Base-by-base conservation (phyloP, 768 basidiomycete genomes). In the Trametes punicea region DNA sequence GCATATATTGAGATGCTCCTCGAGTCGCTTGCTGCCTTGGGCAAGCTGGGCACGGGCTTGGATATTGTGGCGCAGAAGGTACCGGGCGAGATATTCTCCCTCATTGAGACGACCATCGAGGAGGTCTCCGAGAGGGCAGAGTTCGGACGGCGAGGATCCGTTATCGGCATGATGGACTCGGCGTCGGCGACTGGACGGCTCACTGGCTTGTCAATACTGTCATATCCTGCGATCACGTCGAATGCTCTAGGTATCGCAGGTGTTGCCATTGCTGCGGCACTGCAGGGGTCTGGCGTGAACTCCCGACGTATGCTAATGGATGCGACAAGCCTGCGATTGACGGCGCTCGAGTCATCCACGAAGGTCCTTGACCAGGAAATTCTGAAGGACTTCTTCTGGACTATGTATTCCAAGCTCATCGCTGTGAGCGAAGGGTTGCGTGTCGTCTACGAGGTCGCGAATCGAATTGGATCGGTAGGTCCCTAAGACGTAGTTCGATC, bases 321-420 rank as follows among this genome's bases (percentile, higher is more conserved):
- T 21, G 75, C 84, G 0, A 81, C 84, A 16, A 71, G 71, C 21
- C 71, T 93, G 55, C 80, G 91, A 36, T 76, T 90, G 25, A 78
- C 85, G 16, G 87, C 87, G 1, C 69, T 93, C 60, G 92, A 93
- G 65, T 82, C 85, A 6, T 81, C 85, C 16, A 74, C 83, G 0
- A 88, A 85, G 59, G 80, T 83, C 29, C 75, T 78, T 16, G 90
- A 97, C 64, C 90, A 92, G 57, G 93, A 96, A 65, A 88, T 89
- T 13, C 70, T 99, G 51, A 80, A 77, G 57, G 97, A 98, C 69
- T 77, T 99, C 31, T 98, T 98, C 70, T 98, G 96, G 96, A 97
- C 96, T 2, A 67, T 96, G 15, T 99, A 93, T 69, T 97, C 93
- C 15, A 98, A 99, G 70, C 66, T 99, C 44, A 88, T 94, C 66